phyloP scores from a whole-genome alignment of 495 filamentous ascomycete genomes.

The Neurospora sp. region DNA sequence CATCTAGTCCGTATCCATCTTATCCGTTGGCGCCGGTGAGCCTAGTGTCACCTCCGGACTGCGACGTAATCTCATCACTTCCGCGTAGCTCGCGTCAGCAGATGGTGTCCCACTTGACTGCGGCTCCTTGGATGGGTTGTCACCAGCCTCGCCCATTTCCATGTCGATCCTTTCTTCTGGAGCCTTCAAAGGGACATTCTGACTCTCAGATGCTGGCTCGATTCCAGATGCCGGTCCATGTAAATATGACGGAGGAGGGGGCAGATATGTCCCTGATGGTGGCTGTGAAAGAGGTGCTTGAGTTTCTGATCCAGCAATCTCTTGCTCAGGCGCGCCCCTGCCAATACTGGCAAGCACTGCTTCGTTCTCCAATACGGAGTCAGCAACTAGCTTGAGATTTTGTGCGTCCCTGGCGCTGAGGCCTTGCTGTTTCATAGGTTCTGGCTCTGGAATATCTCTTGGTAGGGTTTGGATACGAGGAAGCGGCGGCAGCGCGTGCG shows the following conservation, averaged over 20 bases:
- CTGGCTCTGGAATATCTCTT: neutral
- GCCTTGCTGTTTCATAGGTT: neutral
- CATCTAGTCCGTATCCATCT: conserved; percentile 21
- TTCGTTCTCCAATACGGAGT: neutral
- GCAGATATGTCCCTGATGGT: neutral
- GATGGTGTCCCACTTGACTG: neutral
- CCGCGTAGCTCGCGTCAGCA: neutral
- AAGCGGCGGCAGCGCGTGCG: neutral
- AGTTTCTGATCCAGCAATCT: neutral
- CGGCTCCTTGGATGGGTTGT: neutral
- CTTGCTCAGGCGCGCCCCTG: neutral
- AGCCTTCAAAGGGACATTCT: conserved; percentile 5
- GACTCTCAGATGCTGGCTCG: conserved; percentile 8
- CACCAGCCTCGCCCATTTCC: neutral
- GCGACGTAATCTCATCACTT: conserved; percentile 2
- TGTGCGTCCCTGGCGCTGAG: neutral
- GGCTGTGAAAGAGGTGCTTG: neutral
- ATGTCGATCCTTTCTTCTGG: neutral
- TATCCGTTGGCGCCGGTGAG: conserved; percentile 20
- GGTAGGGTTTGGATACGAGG: conserved; percentile 1
- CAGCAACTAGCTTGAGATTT: neutral
- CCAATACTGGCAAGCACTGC: neutral
- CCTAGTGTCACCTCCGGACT: conserved; percentile 24
- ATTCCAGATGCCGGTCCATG: neutral
- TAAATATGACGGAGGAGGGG: neutral